Evolutionary conservation across 208 protist species (phyloP).

Genomic region (Leishmania guyanensis): DNA sequence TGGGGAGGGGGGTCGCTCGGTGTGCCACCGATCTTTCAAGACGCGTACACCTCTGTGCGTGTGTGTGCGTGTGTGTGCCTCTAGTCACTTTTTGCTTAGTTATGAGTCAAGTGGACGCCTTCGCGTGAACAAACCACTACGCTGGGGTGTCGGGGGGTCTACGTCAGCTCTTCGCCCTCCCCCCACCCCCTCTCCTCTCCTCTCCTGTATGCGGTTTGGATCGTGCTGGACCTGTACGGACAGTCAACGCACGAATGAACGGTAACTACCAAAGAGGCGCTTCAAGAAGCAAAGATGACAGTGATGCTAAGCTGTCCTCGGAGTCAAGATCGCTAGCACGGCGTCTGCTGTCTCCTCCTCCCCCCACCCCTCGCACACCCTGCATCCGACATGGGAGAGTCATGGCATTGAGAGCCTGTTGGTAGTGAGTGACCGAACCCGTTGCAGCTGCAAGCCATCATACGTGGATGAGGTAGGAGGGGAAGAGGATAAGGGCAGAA

Average conservation of each 20-base stretch:
- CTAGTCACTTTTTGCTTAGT: neutral
- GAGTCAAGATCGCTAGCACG: neutral
- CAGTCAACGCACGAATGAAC: neutral
- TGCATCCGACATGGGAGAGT: neutral
- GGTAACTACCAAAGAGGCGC: neutral
- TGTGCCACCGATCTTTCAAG: neutral
- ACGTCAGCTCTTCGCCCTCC: neutral
- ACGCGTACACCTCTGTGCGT: neutral
- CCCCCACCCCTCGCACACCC: neutral
- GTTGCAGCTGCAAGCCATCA: neutral
- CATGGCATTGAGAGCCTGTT: neutral
- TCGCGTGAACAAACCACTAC: neutral
- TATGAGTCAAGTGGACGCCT: neutral
- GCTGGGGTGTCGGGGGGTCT: neutral
- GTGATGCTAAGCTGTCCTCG: neutral
- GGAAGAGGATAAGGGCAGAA: neutral
- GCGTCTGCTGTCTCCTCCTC: neutral
- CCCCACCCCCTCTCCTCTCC: neutral
- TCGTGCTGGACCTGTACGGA: neutral
- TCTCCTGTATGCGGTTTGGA: neutral
- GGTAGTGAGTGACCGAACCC: neutral
- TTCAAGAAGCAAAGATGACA: neutral
- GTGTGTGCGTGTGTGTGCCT: neutral
- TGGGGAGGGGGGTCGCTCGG: neutral
- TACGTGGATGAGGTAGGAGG: neutral